A percentile compares a stretch with the other conserved stretches of the same genome.
Conservation (phyloP, 2,329 filamentous ascomycete genomes). For the Emydomyces testavorans region DNA sequence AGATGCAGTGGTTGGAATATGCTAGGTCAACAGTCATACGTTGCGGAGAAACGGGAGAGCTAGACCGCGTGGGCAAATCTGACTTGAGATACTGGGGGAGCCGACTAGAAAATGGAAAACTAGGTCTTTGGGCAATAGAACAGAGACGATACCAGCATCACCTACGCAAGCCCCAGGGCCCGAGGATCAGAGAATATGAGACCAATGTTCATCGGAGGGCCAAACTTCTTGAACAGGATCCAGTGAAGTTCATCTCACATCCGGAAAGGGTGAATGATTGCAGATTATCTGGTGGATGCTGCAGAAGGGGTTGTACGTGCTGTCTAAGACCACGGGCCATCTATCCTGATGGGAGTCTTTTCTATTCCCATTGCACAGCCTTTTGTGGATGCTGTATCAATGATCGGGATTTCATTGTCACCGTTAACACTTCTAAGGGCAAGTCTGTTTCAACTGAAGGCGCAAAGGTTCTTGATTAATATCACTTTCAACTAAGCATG, state of each 20-base stretch:
- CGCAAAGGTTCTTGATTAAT: no score
- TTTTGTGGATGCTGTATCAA: conserved; percentile 5
- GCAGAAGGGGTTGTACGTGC: conserved; percentile 2
- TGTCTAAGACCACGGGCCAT: neutral
- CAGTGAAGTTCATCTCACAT: neutral
- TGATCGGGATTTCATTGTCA: neutral
- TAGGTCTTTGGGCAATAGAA: neutral
- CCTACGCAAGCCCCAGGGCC: neutral
- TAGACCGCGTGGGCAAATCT: neutral
- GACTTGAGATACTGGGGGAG: neutral
- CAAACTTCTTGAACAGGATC: neutral
- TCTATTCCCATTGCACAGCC: conserved; percentile 7
- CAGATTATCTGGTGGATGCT: neutral
- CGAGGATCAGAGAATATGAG: neutral
- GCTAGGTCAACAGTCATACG: neutral
- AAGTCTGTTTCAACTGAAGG: neutral
- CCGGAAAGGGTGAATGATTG: conserved; percentile 1
- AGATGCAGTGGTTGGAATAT: neutral
- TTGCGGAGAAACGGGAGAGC: neutral
- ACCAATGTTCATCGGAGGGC: neutral
- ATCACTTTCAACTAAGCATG: no score
- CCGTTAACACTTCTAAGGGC: neutral
- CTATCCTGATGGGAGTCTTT: neutral
- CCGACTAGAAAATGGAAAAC: neutral
- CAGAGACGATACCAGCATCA: neutral